A percentile compares a stretch with the other conserved stretches of the same genome.
Evolutionary conservation across 1,139 yeast species (phyloP).

Genomic region (Suhomyces guaymorum): DNA sequence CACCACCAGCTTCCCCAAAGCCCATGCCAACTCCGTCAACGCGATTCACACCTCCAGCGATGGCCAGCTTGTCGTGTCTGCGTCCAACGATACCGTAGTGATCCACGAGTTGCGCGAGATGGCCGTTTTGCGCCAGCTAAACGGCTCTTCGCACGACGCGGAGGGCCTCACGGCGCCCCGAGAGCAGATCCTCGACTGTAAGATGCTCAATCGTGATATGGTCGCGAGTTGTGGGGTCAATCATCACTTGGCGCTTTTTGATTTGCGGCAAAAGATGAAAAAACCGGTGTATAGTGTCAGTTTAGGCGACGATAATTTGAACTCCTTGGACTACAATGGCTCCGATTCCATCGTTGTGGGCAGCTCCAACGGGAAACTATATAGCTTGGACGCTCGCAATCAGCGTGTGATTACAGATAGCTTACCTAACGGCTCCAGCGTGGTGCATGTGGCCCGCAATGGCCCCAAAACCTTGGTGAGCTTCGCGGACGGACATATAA

Average conservation of each 20-base stretch:
- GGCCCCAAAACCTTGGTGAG: slow-evolving; percentile 3
- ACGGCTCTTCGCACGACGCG: slow-evolving; percentile 1
- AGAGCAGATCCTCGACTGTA: slow-evolving; percentile 19
- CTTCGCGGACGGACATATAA: slow-evolving; percentile 5
- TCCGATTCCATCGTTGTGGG: slow-evolving; percentile 20
- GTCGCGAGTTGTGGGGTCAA: slow-evolving; percentile 30
- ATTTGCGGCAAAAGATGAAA: slow-evolving; percentile 16
- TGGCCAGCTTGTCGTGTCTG: slow-evolving; percentile 15
- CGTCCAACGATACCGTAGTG: slow-evolving; percentile 15
- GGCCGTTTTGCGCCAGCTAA: slow-evolving; percentile 10
- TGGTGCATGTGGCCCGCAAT: slow-evolving; percentile 6
- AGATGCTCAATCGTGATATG: slow-evolving; percentile 17
- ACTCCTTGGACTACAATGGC: slow-evolving; percentile 21
- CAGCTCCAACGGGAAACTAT: slow-evolving; percentile 32
- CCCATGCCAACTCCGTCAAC: slow-evolving; percentile 22
- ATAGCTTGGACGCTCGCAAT: slow-evolving; percentile 30
- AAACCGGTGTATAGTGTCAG: slow-evolving; percentile 20
- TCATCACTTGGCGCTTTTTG: slow-evolving; percentile 23
- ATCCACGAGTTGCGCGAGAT: slow-evolving; percentile 20
- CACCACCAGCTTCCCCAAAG: slow-evolving; percentile 18
- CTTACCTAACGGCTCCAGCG: slow-evolving; percentile 14
- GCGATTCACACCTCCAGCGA: slow-evolving; percentile 17
- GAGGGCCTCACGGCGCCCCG: slow-evolving; percentile 5
- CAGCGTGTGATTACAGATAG: slow-evolving; percentile 19
- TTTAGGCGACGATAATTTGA: slow-evolving; percentile 33